Percentiles rank a stretch among this genome's conserved stretches.
Conservation (phyloP, 148 eudicot species). For the Rhododendron griersonianum region DNA sequence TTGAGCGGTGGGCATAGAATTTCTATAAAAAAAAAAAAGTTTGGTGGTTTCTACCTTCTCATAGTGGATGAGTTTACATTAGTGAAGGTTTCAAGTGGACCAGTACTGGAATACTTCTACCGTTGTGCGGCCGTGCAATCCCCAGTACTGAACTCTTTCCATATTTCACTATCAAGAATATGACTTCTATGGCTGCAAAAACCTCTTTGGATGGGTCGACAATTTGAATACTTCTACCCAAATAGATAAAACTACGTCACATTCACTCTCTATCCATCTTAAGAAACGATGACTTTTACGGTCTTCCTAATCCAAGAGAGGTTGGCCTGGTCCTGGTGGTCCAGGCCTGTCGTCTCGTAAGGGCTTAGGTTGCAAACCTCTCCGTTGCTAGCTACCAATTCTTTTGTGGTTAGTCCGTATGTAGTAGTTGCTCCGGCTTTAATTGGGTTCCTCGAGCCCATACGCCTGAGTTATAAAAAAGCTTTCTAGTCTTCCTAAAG, state of each 20-base stretch:
- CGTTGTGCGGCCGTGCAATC: background rate
- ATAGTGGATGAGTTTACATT: background rate
- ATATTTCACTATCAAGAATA: background rate
- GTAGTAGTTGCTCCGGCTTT: too few relatives aligned
- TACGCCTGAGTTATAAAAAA: background rate
- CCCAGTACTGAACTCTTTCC: background rate
- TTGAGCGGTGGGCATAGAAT: too few relatives aligned
- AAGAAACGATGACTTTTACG: background rate
- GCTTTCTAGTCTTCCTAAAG: background rate
- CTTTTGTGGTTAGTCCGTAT: too few relatives aligned
- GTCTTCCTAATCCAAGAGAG: background rate
- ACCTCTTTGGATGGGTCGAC: background rate
- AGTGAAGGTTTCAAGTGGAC: background rate
- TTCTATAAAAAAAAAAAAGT: background rate
- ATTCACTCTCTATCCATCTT: background rate
- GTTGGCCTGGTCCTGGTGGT: background rate
- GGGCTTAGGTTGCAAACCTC: too few relatives aligned
- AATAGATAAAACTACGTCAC: background rate
- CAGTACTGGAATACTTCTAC: background rate
- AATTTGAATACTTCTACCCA: constrained; percentile 6
- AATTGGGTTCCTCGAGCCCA: rapidly evolving
- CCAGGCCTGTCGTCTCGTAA: background rate
- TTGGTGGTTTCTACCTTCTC: background rate
- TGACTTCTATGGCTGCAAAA: background rate
- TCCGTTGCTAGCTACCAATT: too few relatives aligned